phyloP scores from a whole-genome alignment of 305 asterid species.

The Solanum chacoense region DNA sequence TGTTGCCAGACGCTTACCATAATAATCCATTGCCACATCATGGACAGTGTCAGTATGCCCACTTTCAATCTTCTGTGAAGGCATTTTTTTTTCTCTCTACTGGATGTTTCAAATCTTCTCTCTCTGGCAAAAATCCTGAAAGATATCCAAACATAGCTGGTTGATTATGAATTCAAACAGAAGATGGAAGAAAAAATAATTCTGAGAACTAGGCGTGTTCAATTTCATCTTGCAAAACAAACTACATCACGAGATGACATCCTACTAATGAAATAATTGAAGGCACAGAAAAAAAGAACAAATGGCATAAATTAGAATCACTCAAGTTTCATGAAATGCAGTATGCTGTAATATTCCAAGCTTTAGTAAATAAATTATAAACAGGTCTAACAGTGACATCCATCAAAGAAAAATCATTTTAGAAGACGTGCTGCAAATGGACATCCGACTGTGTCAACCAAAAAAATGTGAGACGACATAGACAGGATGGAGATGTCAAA shows the following conservation, averaged over 20 bases:
- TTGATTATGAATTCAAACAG: neutral
- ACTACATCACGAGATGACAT: neutral
- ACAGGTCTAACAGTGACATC: neutral
- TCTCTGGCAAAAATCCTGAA: neutral
- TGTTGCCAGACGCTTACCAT: conserved; percentile 72
- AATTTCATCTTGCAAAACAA: neutral
- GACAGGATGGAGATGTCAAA: neutral
- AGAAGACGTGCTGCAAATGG: neutral
- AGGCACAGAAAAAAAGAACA: neutral
- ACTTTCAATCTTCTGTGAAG: conserved; percentile 60
- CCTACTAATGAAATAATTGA: neutral
- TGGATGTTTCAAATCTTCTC: neutral
- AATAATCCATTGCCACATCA: conserved; percentile 66
- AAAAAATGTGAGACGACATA: neutral
- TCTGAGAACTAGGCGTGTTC: neutral
- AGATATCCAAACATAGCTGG: neutral
- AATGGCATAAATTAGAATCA: neutral
- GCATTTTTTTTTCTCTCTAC: conserved; percentile 30
- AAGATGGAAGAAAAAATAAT: neutral
- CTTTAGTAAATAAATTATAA: neutral
- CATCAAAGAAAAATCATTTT: neutral
- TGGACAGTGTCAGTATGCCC: conserved; percentile 64
- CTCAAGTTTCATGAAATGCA: neutral
- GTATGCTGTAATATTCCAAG: neutral
- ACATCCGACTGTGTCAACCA: neutral